Percentiles rank a stretch among this genome's conserved stretches.
phyloP scores from a whole-genome alignment of 768 basidiomycete species.

The Boletus reticuloceps region DNA sequence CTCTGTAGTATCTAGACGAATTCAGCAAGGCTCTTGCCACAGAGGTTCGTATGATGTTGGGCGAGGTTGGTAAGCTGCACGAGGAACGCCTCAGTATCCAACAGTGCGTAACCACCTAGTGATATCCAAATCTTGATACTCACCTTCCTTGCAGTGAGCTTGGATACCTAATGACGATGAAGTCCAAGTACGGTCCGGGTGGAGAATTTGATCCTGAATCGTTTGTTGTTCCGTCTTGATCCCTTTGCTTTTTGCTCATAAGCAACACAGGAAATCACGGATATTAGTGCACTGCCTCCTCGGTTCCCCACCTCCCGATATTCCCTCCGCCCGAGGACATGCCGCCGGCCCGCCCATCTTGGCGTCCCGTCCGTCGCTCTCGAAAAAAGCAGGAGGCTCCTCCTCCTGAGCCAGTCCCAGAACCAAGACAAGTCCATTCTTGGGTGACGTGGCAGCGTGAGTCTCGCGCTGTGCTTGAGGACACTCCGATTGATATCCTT shows the following conservation, averaged over 20 bases:
- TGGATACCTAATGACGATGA: constrained; percentile 65
- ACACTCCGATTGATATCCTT: constrained; percentile 5
- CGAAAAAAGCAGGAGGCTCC: constrained; percentile 41
- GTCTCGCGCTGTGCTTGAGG: constrained; percentile 27
- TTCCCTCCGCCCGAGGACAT: constrained; percentile 44
- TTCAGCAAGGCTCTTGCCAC: constrained; percentile 63
- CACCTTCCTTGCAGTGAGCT: constrained; percentile 54
- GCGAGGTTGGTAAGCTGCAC: constrained; percentile 79
- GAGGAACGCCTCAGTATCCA: constrained; percentile 76
- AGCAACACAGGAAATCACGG: constrained; percentile 41
- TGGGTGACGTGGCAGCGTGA: constrained; percentile 71
- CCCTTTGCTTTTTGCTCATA: background rate
- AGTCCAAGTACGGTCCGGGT: constrained; percentile 75
- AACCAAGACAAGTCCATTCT: constrained; percentile 42
- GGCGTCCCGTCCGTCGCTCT: constrained; percentile 53
- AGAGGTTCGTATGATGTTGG: constrained; percentile 80
- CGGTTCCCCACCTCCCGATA: constrained; percentile 44
- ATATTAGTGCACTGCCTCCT: constrained; percentile 38
- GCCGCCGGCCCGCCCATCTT: constrained; percentile 50
- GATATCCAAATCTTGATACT: background rate
- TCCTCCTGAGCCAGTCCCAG: constrained; percentile 32
- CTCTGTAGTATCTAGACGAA: constrained; percentile 67
- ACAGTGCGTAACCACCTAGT: constrained; percentile 52
- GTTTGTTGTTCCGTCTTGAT: constrained; percentile 33
- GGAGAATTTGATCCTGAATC: constrained; percentile 86